A percentile compares a stretch with the other conserved stretches of the same genome.
These are phyloP conservation scores for Vitis vinifera DNA, from an alignment of 164 flowering plant genomes.

Conservation along the genomic window DNA sequence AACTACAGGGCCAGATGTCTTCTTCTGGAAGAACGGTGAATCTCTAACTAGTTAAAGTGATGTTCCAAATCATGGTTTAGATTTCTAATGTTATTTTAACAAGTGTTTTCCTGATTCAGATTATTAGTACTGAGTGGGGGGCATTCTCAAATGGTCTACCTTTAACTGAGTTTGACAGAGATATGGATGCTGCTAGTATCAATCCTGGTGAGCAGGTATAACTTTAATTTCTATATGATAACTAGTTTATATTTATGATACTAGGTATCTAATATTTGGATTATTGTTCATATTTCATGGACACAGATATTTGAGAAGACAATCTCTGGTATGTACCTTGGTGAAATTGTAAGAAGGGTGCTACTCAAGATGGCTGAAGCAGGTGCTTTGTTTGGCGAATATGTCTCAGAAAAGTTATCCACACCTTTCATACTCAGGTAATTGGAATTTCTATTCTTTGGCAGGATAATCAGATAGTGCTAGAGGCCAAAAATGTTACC, in stretches of 20 bases:
- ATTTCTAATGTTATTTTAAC: background rate
- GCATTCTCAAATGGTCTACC: constrained; percentile 81
- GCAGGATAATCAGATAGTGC: background rate
- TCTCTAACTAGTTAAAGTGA: background rate
- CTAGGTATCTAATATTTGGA: background rate
- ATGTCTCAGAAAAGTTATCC: constrained; percentile 49
- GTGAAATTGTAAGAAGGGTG: constrained; percentile 78
- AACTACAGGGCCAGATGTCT: constrained; percentile 36
- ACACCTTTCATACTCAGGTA: constrained; percentile 73
- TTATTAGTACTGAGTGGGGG: constrained; percentile 92
- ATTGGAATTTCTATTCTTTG: background rate
- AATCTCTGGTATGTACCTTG: constrained; percentile 94
- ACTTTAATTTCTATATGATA: background rate
- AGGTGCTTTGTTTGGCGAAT: constrained; percentile 55
- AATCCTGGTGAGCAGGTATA: constrained; percentile 90
- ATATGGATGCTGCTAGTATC: constrained; percentile 83
- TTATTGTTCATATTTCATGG: background rate
- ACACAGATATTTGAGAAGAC: constrained; percentile 84
- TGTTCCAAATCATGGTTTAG: background rate
- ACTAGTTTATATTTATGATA: background rate
- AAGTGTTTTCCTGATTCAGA: constrained; percentile 34
- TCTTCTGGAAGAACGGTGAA: constrained; percentile 61
- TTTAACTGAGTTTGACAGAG: constrained; percentile 64
- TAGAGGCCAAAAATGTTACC: background rate
- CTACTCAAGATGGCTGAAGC: constrained; percentile 64